Evolutionary conservation across 441 rosid species (phyloP).

Genomic region (Gossypium schwendimanii): DNA sequence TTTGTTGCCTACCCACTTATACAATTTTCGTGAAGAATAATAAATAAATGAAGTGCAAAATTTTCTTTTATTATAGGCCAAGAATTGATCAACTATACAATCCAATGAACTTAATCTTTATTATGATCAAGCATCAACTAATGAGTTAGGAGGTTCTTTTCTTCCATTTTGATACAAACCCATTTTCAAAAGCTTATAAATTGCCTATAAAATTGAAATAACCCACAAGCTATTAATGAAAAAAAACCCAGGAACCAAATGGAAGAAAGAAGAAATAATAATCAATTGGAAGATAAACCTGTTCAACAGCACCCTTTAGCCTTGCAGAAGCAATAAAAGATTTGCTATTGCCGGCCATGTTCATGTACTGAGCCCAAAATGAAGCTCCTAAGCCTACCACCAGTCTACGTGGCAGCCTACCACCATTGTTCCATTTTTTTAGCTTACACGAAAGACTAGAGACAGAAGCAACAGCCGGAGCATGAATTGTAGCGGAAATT

Average conservation of each 20-base stretch:
- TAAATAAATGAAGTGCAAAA: neutral
- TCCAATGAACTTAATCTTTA: neutral
- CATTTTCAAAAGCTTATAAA: neutral
- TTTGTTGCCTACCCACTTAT: neutral
- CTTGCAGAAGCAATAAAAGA: constrained; percentile 70
- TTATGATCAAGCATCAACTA: neutral
- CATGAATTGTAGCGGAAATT: neutral
- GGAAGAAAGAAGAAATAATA: neutral
- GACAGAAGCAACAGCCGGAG: constrained; percentile 12
- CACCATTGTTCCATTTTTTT: constrained; percentile 17
- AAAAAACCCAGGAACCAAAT: constrained; percentile 12
- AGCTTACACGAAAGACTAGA: constrained; percentile 18
- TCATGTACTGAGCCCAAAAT: constrained; percentile 43
- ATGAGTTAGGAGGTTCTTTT: neutral
- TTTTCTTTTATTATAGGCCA: neutral
- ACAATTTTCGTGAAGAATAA: neutral
- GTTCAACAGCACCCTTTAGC: constrained; percentile 51
- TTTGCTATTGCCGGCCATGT: constrained; percentile 42
- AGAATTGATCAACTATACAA: neutral
- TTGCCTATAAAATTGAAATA: neutral
- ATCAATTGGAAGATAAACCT: constrained; percentile 35
- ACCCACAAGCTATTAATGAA: neutral
- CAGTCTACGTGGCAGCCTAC: constrained; percentile 39
- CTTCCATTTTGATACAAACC: neutral
- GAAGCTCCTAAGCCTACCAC: constrained; percentile 54